Evolutionary conservation across 306 rosid genomes (phyloP).

Genomic region (Quercus mongolica): DNA sequence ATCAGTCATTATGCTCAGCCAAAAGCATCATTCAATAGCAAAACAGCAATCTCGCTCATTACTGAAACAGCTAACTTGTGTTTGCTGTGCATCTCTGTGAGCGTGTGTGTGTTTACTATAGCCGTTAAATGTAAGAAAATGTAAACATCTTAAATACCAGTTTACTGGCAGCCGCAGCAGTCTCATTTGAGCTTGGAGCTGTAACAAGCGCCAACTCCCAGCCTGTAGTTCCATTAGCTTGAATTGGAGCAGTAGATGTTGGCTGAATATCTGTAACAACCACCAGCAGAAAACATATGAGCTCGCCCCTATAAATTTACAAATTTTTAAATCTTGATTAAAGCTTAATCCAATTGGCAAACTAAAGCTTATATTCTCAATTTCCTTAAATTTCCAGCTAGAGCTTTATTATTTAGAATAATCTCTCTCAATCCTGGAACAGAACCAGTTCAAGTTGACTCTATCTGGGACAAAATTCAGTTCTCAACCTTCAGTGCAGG

Average conservation of each 20-base stretch:
- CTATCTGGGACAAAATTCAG: neutral
- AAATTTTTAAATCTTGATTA: neutral
- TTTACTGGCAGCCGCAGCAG: constrained; percentile 67
- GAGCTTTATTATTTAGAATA: constrained; percentile 3
- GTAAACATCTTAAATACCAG: constrained; percentile 42
- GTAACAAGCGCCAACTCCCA: constrained; percentile 99
- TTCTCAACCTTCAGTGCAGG: constrained; percentile 1
- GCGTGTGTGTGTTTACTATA: neutral
- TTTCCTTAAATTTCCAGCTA: neutral
- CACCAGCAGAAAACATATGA: constrained; percentile 14
- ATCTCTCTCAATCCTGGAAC: constrained; percentile 4
- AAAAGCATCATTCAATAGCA: neutral
- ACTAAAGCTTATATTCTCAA: neutral
- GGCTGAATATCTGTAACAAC: constrained; percentile 65
- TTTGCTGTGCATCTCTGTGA: neutral
- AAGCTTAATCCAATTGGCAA: neutral
- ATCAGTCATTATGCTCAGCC: neutral
- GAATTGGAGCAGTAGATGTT: constrained; percentile 54
- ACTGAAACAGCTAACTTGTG: neutral
- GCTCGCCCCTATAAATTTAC: neutral
- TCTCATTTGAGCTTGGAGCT: constrained; percentile 94
- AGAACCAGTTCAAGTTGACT: constrained; percentile 17
- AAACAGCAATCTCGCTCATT: neutral
- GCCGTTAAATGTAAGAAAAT: neutral
- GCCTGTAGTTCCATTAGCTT: constrained; percentile 70